Evolutionary conservation across 768 basidiomycete species (phyloP).

Genomic region (Mrakia frigida): DNA sequence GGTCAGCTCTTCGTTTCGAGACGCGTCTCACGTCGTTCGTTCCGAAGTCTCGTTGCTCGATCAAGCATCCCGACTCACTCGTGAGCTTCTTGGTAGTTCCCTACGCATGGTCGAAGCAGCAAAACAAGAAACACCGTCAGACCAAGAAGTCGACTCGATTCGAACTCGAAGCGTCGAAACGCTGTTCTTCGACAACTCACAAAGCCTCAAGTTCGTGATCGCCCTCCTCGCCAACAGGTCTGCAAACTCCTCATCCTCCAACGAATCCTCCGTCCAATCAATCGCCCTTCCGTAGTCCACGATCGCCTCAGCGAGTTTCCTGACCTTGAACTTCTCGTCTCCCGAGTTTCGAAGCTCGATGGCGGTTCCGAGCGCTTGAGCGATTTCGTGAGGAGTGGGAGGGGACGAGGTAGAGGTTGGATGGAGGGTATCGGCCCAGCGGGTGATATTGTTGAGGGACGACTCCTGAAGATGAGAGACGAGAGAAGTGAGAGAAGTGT

Average conservation of each 20-base stretch:
- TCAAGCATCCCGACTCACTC: not conserved
- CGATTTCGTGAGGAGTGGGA: not conserved
- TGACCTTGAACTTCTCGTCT: not conserved
- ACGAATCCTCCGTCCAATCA: not conserved
- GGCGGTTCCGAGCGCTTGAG: not conserved
- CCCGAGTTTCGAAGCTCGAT: not conserved
- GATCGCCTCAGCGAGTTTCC: not conserved
- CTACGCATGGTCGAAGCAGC: not conserved
- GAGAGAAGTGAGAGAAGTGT: not conserved
- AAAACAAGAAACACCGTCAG: too few species aligned
- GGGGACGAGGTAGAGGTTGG: not conserved
- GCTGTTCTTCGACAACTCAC: not conserved
- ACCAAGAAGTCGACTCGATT: not conserved
- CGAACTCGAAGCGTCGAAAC: not conserved
- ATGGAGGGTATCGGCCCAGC: not conserved
- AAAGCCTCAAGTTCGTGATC: not conserved
- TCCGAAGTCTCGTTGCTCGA: not conserved
- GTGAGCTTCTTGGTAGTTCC: not conserved
- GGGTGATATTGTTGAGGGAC: not conserved
- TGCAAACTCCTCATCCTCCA: not conserved
- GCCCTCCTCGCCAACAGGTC: not conserved
- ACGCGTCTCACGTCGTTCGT: not conserved
- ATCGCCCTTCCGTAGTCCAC: not conserved
- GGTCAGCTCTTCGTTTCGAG: too few species aligned
- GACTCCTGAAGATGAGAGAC: not conserved